These are phyloP conservation scores for Hyaloperonospora arabidopsidis DNA, from an alignment of 352 stramenopile genomes.

Conservation along the genomic window DNA sequence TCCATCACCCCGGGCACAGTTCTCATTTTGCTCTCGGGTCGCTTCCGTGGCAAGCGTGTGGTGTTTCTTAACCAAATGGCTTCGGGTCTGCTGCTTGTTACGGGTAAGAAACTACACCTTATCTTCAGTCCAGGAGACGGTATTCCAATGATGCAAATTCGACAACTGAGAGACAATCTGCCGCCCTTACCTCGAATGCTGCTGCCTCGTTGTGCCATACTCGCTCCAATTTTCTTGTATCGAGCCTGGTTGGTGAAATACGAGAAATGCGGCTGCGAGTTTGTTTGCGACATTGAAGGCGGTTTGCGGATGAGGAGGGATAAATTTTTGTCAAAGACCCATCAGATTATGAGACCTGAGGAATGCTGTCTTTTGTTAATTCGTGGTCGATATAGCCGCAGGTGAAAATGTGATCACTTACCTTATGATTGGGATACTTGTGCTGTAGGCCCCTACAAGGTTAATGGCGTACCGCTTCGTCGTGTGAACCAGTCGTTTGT, in stretches of 20 bases:
- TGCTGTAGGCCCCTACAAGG: slow-evolving; percentile 94
- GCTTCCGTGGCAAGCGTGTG: slow-evolving; percentile 96
- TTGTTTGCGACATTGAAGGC: not conserved
- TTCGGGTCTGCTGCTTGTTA: slow-evolving; percentile 95
- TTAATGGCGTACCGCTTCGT: slow-evolving; percentile 97
- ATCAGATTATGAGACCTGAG: slow-evolving; percentile 88
- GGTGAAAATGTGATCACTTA: not conserved
- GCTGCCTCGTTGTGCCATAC: slow-evolving; percentile 1
- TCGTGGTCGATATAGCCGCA: not conserved
- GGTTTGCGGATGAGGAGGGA: slow-evolving; percentile 3
- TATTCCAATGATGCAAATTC: slow-evolving; percentile 72
- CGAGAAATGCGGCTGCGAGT: not conserved
- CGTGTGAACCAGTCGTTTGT: slow-evolving; percentile 99
- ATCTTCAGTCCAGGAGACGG: not conserved
- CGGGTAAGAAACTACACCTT: slow-evolving; percentile 60
- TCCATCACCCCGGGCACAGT: slow-evolving; percentile 95
- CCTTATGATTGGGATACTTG: not conserved
- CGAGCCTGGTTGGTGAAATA: not conserved
- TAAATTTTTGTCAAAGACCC: slow-evolving; percentile 44
- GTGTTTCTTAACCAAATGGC: slow-evolving; percentile 97
- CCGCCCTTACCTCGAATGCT: slow-evolving; percentile 8
- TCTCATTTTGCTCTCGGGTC: slow-evolving; percentile 94
- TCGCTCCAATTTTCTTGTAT: not conserved
- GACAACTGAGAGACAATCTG: slow-evolving; percentile 46
- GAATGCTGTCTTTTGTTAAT: slow-evolving; percentile 23